phyloP scores from a whole-genome alignment of 768 basidiomycete species.

The Dioszegia crocea region DNA sequence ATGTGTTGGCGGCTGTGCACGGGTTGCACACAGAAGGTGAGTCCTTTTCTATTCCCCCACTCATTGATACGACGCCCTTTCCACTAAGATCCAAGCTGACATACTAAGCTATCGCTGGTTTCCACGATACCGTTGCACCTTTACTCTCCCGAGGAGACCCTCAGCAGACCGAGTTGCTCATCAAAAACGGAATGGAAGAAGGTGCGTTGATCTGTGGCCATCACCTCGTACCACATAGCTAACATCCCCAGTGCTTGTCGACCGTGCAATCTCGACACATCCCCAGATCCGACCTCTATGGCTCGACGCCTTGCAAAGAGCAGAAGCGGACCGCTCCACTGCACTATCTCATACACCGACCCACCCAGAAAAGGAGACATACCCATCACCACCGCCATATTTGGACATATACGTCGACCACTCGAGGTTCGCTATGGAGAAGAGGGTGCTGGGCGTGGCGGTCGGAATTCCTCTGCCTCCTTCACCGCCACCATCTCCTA shows the following conservation, averaged over 20 bases:
- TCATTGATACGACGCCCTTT: too few relatives aligned
- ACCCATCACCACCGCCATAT: background rate
- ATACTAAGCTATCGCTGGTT: background rate
- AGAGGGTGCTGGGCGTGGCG: slow-evolving; percentile 9
- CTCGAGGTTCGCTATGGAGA: background rate
- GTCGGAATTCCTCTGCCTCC: slow-evolving; percentile 27
- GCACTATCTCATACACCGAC: background rate
- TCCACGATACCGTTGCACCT: slow-evolving; percentile 7
- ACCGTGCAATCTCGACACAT: slow-evolving; percentile 27
- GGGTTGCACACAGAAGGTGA: slow-evolving; percentile 32
- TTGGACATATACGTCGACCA: background rate
- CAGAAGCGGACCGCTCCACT: background rate
- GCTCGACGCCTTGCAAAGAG: slow-evolving; percentile 10
- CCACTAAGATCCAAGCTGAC: background rate
- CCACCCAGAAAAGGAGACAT: background rate
- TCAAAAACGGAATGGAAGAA: slow-evolving; percentile 15
- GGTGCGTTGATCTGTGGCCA: background rate
- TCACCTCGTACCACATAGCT: background rate
- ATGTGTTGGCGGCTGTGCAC: slow-evolving; percentile 8
- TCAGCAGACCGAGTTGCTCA: background rate
- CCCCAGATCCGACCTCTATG: slow-evolving; percentile 24
- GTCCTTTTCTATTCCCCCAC: background rate
- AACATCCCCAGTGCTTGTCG: slow-evolving; percentile 22
- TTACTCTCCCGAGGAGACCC: slow-evolving; percentile 3
- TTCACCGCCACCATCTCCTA: slow-evolving; percentile 11